These are phyloP conservation scores for Diddensiella santjacobensis DNA, from an alignment of 805 yeast species.

Conservation along the genomic window DNA sequence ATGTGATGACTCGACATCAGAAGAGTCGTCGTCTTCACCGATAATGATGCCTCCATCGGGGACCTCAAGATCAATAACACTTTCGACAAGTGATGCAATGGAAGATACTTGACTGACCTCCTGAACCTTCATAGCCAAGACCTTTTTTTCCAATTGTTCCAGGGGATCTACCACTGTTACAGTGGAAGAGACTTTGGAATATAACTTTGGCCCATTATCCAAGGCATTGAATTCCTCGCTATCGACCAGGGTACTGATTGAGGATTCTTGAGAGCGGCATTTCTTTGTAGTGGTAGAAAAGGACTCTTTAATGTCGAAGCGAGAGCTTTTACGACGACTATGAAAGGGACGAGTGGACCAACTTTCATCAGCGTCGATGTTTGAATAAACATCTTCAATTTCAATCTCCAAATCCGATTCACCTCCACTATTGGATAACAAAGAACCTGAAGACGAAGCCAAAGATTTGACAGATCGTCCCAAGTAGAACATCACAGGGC, in stretches of 20 bases:
- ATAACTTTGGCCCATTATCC: neutral
- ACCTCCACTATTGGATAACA: neutral
- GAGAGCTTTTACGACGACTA: neutral
- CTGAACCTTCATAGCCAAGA: neutral
- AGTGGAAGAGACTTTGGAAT: neutral
- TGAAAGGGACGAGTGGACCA: neutral
- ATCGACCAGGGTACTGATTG: constrained; percentile 1
- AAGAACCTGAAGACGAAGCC: neutral
- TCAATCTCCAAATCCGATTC: constrained; percentile 1
- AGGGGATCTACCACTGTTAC: neutral
- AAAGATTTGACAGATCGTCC: constrained; percentile 1
- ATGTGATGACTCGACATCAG: neutral
- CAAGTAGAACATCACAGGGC: neutral
- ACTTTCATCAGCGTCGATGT: constrained; percentile 1
- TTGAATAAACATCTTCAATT: constrained; percentile 2
- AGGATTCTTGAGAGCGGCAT: neutral
- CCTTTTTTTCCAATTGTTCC: neutral
- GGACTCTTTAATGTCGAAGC: neutral
- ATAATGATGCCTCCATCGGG: neutral
- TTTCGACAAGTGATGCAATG: neutral
- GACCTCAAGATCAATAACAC: neutral
- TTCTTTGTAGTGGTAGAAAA: neutral
- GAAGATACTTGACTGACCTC: neutral
- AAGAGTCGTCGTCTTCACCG: neutral
- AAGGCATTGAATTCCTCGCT: neutral